Percentiles rank a stretch among this genome's conserved stretches.
These are phyloP conservation scores for Pichia occidentalis DNA, from an alignment of 805 yeast species.

Conservation along the genomic window DNA sequence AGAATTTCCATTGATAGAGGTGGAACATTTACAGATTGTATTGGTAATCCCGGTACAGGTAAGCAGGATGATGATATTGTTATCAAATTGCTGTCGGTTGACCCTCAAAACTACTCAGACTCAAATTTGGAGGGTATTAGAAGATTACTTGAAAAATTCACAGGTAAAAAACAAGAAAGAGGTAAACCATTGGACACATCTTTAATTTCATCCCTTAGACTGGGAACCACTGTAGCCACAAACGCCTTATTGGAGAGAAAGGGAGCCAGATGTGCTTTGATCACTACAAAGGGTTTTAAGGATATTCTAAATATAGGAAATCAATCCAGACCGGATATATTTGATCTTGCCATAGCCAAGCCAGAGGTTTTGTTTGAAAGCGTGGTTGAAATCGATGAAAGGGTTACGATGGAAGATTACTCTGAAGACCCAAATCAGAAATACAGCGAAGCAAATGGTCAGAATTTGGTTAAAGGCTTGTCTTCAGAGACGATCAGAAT, in stretches of 20 bases:
- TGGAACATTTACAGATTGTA: conserved; percentile 85
- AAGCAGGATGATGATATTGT: conserved; percentile 51
- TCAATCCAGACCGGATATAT: conserved; percentile 86
- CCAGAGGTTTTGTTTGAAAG: conserved; percentile 66
- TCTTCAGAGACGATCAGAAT: conserved; percentile 65
- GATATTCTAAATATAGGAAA: conserved; percentile 82
- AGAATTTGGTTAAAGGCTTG: conserved; percentile 43
- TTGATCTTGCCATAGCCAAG: conserved; percentile 69
- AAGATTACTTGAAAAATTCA: conserved; percentile 57
- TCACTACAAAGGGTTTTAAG: conserved; percentile 83
- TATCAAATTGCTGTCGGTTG: conserved; percentile 77
- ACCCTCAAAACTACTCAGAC: conserved; percentile 79
- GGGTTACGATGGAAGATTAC: conserved; percentile 77
- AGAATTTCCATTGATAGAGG: conserved; percentile 40
- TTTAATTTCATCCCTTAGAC: conserved; percentile 59
- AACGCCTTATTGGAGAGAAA: conserved; percentile 88
- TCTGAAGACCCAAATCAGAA: conserved; percentile 58
- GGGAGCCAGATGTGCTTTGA: conserved; percentile 79
- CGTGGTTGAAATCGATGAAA: conserved; percentile 82
- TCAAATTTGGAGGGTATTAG: conserved; percentile 92
- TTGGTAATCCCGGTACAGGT: conserved; percentile 46
- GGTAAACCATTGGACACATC: conserved; percentile 54
- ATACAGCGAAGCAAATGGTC: conserved; percentile 24
- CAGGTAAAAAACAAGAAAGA: conserved; percentile 49
- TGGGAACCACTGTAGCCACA: conserved; percentile 96